Evolutionary conservation across 2,329 filamentous ascomycete species (phyloP).

Genomic region (Pseudogymnoascus pannorum): DNA sequence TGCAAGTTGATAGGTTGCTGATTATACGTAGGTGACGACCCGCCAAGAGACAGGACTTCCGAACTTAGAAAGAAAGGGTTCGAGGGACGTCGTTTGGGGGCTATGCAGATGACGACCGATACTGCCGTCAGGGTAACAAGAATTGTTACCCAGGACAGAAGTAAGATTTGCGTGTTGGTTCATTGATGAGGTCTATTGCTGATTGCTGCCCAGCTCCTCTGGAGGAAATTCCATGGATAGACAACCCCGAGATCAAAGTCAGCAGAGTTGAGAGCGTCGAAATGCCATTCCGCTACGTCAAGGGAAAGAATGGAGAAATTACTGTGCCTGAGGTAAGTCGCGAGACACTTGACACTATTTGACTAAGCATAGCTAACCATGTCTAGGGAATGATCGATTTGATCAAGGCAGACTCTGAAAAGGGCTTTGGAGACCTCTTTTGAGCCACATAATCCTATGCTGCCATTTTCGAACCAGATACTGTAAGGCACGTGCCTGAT

Average conservation of each 20-base stretch:
- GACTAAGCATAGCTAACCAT: conserved; percentile 16
- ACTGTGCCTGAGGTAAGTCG: conserved; percentile 79
- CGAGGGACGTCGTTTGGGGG: conserved; percentile 74
- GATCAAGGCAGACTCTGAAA: conserved; percentile 89
- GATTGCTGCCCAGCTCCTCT: conserved; percentile 53
- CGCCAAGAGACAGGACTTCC: conserved; percentile 89
- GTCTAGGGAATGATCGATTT: conserved; percentile 79
- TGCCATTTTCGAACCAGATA: background rate
- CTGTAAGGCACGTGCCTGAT: background rate
- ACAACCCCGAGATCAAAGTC: conserved; percentile 83
- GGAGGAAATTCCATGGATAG: conserved; percentile 71
- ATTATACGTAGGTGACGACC: conserved; percentile 67
- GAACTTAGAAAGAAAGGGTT: conserved; percentile 93
- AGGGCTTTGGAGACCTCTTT: conserved; percentile 80
- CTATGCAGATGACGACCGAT: conserved; percentile 97
- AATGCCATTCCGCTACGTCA: conserved; percentile 98
- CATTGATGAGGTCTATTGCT: background rate
- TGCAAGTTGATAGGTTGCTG: conserved; percentile 14
- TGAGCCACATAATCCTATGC: conserved; percentile 30
- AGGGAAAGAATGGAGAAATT: conserved; percentile 63
- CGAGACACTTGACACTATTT: background rate
- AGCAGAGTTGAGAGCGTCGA: conserved; percentile 88
- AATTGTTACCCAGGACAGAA: conserved; percentile 75
- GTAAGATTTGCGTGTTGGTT: conserved; percentile 41
- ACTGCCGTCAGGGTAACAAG: conserved; percentile 92